A percentile compares a stretch with the other conserved stretches of the same genome.
Evolutionary conservation across 1,284 basidiomycete species (phyloP).

Genomic region (Exobasidium cylindrosporum): DNA sequence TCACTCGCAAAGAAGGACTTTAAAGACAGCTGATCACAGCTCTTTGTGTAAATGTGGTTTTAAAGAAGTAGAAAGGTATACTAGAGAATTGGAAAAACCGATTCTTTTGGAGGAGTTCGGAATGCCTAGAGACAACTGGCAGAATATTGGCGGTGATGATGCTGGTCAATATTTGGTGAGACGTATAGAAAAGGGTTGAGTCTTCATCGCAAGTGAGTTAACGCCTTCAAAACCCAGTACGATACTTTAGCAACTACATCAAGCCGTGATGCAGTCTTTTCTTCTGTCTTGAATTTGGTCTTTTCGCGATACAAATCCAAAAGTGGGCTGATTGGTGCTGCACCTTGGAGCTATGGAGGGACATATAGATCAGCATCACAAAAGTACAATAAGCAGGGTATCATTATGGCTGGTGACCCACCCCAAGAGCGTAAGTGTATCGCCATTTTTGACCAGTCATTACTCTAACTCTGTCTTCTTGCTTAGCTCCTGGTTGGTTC

Average conservation of each 20-base stretch:
- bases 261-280: constrained; percentile 31
- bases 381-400: constrained; percentile 22
- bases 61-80: constrained; percentile 6
- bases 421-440: constrained; percentile 17
- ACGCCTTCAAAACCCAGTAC: constrained; percentile 10
- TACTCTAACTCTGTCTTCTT: too few relatives aligned
- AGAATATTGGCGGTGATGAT: constrained; percentile 7
- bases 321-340: constrained; percentile 16
- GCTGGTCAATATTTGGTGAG: neutral
- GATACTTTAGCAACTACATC: constrained; percentile 24
- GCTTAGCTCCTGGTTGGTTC: constrained; percentile 37
- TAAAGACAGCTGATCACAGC: too few relatives aligned
- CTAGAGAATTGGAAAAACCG: constrained; percentile 22
- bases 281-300: constrained; percentile 22
- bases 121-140: constrained; percentile 41
- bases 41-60: too few relatives aligned
- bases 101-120: constrained; percentile 41
- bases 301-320: constrained; percentile 19
- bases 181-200: neutral
- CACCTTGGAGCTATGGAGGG: constrained; percentile 38
- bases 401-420: constrained; percentile 28
- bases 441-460: too few relatives aligned
- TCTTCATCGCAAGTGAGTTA: neutral
- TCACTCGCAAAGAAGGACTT: too few relatives aligned
- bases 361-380: constrained; percentile 30